These are phyloP conservation scores for Umbelopsis sp. DNA, from an alignment of 371 early-diverging fungal species.

Conservation along the genomic window DNA sequence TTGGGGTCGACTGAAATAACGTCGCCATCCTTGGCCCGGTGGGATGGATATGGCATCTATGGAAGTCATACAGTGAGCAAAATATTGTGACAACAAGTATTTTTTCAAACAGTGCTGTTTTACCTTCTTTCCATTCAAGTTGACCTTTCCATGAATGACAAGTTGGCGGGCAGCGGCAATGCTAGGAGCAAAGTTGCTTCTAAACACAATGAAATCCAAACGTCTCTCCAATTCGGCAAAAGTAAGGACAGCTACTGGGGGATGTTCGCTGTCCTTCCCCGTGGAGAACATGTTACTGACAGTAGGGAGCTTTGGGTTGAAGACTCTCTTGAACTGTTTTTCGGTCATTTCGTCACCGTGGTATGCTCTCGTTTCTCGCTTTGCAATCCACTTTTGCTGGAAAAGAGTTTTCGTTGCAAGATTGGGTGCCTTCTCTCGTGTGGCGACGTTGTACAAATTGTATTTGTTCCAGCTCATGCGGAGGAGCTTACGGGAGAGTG, in stretches of 20 bases:
- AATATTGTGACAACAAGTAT: no score
- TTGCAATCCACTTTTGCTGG: slow-evolving; percentile 94
- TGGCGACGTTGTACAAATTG: slow-evolving; percentile 87
- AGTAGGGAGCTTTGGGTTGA: slow-evolving; percentile 74
- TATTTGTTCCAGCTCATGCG: slow-evolving; percentile 95
- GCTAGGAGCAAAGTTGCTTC: slow-evolving; percentile 87
- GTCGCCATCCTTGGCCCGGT: slow-evolving; percentile 88
- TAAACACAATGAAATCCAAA: slow-evolving; percentile 90
- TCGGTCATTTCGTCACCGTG: slow-evolving; percentile 91
- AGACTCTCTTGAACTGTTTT: slow-evolving; percentile 72
- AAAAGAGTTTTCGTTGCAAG: slow-evolving; percentile 78
- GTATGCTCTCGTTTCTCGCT: slow-evolving; percentile 92
- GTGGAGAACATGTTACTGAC: slow-evolving; percentile 55
- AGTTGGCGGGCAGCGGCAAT: slow-evolving; percentile 85
- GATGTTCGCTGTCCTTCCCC: slow-evolving; percentile 54
- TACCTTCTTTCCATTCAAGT: slow-evolving; percentile 90
- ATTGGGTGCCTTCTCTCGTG: slow-evolving; percentile 57
- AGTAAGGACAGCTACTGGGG: slow-evolving; percentile 81
- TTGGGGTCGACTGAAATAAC: slow-evolving; percentile 84
- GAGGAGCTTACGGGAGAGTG: slow-evolving; percentile 72
- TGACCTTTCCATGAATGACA: slow-evolving; percentile 87
- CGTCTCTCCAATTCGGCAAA: slow-evolving; percentile 91
- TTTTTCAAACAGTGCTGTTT: background rate
- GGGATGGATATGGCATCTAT: slow-evolving; percentile 74
- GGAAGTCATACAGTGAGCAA: background rate